A percentile compares a stretch with the other conserved stretches of the same genome.
Evolutionary conservation across 2,329 filamentous ascomycete genomes (phyloP).

Genomic region (Myrmaecium sp.): DNA sequence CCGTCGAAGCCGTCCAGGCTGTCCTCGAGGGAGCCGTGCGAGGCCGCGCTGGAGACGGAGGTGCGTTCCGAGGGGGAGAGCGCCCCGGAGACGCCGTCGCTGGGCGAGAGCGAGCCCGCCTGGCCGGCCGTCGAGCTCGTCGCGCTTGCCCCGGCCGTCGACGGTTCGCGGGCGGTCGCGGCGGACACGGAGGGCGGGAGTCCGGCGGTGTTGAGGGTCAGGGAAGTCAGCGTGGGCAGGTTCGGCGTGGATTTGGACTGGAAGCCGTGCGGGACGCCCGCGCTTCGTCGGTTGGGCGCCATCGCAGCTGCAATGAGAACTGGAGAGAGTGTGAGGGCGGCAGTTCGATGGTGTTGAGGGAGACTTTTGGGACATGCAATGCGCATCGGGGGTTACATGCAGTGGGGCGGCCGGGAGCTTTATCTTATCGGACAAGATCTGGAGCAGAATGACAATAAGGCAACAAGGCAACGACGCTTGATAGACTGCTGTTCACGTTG

Average conservation of each 20-base stretch:
- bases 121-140: not conserved
- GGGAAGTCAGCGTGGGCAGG: constrained; percentile 23
- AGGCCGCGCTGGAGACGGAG: constrained; percentile 4
- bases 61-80: constrained; percentile 17
- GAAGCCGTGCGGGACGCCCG: constrained; percentile 19
- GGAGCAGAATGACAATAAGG: too few species aligned
- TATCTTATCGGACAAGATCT: too few species aligned
- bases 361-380: too few species aligned
- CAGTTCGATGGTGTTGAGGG: too few species aligned
- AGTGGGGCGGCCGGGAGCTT: too few species aligned
- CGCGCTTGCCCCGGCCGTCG: constrained; percentile 6
- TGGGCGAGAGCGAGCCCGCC: not conserved
- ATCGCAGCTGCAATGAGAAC: too few species aligned
- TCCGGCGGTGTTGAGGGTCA: constrained; percentile 9
- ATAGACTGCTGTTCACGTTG: too few species aligned
- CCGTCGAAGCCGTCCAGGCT: not conserved
- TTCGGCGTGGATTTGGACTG: constrained; percentile 32
- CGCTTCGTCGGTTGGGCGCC: constrained; percentile 28
- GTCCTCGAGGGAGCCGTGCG: constrained; percentile 3
- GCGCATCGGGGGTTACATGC: too few species aligned
- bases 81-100: constrained; percentile 1
- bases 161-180: constrained; percentile 8
- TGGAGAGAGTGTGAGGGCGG: too few species aligned
- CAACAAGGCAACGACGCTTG: too few species aligned
- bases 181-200: constrained; percentile 5